Evolutionary conservation across 2,329 filamentous ascomycete genomes (phyloP), one percentile per base, ranked within the genome.

Genomic region (Colletotrichum eremochloae): DNA sequence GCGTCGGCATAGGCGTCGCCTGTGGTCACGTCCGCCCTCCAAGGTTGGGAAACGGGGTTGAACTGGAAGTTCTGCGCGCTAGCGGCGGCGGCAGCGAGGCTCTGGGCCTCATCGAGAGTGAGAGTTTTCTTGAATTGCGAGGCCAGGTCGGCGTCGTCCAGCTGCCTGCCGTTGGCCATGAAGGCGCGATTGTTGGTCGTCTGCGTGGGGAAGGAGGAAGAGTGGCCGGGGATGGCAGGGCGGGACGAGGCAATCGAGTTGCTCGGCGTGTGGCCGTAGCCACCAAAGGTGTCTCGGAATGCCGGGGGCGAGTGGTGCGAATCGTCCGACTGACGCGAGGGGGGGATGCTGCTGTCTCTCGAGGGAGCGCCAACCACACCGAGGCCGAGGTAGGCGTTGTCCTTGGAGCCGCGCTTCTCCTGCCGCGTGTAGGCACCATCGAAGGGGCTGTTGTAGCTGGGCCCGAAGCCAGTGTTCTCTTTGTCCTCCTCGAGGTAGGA

Each of bases 321-420:
- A n/a, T 80, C 79, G 56, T 88, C 85, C 5, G 86, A 83, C 67
- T 89, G 86, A 60, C 87, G 85, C 46, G 89, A 90, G 2, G 89
- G 85, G 56, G 89, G 88, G 58, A 89, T 81, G 78, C 85, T 89
- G 53, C 83, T 81, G 70, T 90, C 89, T 72, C 88, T 84, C n/a
- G 88, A 86, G 24, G 74, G 74, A 46, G 73, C 57, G 38, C 71
- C 71, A 24, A 83, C 81, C 60, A 82, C 82, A 60, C 85, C 85
- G 20, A 83, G 77, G 44, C 78, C 80, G 73, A 86, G 83, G 76
- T 85, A 88, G 11, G 84, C 81, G 5, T 81, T 65, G 36, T 84
- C 82, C 18, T 82, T 81, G 6, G 80, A 75, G 48, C 74, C 75
- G 29, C 82, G 81, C 74, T 79, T 80, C 73, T 79, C 77, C 18